Percentiles rank a stretch among this genome's conserved stretches.
Evolutionary conservation across 2,329 filamentous ascomycete genomes (phyloP).

Genomic region (Fusarium succisae): DNA sequence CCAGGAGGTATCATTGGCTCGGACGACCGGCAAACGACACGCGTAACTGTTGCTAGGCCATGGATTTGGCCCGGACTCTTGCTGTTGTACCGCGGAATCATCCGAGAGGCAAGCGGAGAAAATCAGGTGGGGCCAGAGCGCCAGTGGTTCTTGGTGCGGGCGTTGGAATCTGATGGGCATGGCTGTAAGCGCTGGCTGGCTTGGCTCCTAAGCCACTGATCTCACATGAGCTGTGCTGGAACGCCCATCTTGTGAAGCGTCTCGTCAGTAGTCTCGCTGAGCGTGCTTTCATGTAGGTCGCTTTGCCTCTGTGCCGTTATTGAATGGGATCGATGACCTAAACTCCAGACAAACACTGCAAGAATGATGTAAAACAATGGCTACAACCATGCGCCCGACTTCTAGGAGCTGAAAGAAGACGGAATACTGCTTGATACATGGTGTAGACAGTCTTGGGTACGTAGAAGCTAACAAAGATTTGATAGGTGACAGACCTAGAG

Average conservation of each 20-base stretch:
- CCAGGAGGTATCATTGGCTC: neutral
- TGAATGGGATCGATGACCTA: neutral
- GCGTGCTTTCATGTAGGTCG: neutral
- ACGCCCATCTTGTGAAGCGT: neutral
- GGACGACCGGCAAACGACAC: neutral
- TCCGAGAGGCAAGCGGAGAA: neutral
- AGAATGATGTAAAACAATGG: neutral
- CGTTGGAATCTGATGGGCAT: neutral
- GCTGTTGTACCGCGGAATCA: neutral
- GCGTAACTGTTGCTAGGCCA: neutral
- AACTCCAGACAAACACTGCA: too few species aligned
- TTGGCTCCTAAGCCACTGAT: neutral
- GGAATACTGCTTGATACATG: neutral
- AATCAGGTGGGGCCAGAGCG: neutral
- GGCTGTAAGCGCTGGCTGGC: neutral
- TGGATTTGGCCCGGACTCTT: neutral
- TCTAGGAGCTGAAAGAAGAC: neutral
- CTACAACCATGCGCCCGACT: neutral
- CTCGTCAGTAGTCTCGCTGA: neutral
- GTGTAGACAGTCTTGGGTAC: neutral
- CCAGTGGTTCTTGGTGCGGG: neutral
- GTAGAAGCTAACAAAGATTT: neutral
- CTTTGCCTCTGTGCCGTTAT: neutral
- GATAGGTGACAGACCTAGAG: neutral
- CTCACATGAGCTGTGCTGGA: neutral